Evolutionary conservation across 2,329 filamentous ascomycete genomes (phyloP).

Genomic region (Acrodontium crateriforme): DNA sequence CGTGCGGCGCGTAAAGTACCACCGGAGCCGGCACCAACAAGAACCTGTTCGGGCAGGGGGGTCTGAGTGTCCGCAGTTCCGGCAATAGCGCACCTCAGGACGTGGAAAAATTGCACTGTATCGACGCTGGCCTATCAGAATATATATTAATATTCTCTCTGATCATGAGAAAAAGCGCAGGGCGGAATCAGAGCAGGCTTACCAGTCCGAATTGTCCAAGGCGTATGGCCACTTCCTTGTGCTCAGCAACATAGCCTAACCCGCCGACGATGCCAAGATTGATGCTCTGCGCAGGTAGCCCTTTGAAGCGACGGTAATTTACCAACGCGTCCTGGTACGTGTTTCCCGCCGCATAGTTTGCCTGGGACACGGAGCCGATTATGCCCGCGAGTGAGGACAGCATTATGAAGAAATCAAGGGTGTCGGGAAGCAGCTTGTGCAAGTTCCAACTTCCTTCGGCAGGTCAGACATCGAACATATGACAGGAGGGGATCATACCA

Average conservation of each 20-base stretch:
- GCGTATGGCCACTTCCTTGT: not conserved
- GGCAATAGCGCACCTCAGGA: not conserved
- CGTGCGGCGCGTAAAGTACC: too few relatives aligned
- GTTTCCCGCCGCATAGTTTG: slow-evolving; percentile 13
- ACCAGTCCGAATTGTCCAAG: not conserved
- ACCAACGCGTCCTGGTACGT: slow-evolving; percentile 13
- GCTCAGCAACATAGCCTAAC: slow-evolving; percentile 15
- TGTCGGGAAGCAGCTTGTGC: slow-evolving; percentile 5
- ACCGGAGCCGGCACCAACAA: too few relatives aligned
- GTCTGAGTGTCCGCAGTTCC: too few relatives aligned
- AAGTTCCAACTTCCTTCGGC: slow-evolving; percentile 15
- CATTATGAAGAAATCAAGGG: slow-evolving; percentile 18
- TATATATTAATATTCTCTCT: too few relatives aligned
- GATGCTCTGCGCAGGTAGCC: slow-evolving; percentile 11
- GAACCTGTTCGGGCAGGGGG: too few relatives aligned
- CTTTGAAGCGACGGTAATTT: slow-evolving; percentile 9
- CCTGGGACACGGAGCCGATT: slow-evolving; percentile 8
- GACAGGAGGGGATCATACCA: slow-evolving; percentile 10
- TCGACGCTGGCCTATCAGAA: too few relatives aligned
- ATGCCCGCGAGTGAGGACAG: slow-evolving; percentile 10
- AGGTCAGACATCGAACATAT: too few relatives aligned
- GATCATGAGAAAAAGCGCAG: too few relatives aligned
- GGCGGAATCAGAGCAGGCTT: too few relatives aligned
- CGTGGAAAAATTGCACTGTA: too few relatives aligned
- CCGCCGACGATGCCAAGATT: slow-evolving; percentile 17